Evolutionary conservation across 2,329 filamentous ascomycete species (phyloP), one percentile per base, ranked within the genome.

Genomic region (Aspergillus candidus): DNA sequence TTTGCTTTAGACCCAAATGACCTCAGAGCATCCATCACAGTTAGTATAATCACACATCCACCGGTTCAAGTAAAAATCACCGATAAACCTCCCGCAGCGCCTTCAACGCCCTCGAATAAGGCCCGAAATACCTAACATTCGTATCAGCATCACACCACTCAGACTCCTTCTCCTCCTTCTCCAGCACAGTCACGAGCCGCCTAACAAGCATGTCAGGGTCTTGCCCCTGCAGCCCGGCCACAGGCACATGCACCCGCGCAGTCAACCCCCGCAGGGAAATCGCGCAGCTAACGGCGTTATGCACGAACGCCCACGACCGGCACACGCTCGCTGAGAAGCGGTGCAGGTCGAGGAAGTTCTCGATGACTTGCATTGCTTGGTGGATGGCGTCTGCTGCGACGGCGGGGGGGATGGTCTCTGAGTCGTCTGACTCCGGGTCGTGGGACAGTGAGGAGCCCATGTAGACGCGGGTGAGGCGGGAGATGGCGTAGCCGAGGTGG

Each of bases 231-330:
- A 18, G 18, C 18, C 18, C 18, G 6, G 18, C 18, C 18, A 18
- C 18, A 18, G 4, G 18, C 18, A 6, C 18, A 18, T 5, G 4
- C 18, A 18, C 13, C 41, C 14, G 11, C 38, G 12, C 3, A 11
- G 13, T 2, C 41, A 43, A 32, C 34, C 47, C 32, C 43, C 46
- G 7, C 22, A 55, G 35, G 2, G 46, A 47, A 40, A 54, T 44
- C 6, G 53, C 53, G 40, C 51, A 52, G 40, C 53, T 54, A n/a
- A 55, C 53, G 3, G 51, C 46, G 36, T 52, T 55, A 12, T 56
- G 53, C n/a, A 54, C 53, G 35, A 54, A 56, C 6, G 52, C 50
- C 48, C 52, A 56, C 2, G 44, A 50, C 10, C 52, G 52, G 39
- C 52, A 55, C 4, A 53, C 47, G 4, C 29, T 33, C 1, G 51